Evolutionary conservation across 257 asterid genomes (phyloP), one percentile per base, ranked within the genome.

Genomic region (Craterostigma plantagineum): DNA sequence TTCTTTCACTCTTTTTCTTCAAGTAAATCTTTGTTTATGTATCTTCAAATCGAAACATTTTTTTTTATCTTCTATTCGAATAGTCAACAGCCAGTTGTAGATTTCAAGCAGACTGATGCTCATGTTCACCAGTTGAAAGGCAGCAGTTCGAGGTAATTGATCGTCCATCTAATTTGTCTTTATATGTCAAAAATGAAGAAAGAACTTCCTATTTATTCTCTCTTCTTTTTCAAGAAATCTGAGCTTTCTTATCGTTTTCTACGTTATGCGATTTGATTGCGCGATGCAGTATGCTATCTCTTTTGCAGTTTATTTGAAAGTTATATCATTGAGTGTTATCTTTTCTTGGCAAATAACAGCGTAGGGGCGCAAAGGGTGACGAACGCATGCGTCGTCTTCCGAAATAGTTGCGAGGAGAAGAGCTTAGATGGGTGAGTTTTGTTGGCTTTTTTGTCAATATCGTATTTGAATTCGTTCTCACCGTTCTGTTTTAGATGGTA

Each of bases 101-200:
- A 76, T 61, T 72, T 63, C 57, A 69, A 71, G 71, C 70, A 63
- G 70, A 67, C 68, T 58, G 87, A 76, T 66, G 71, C 73, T 9
- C 72, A 76, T 65, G 78, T 72, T 56, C 87, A 72, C 30, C 81
- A 76, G 67, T 69, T 76, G 66, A 76, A 76, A 63, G 87, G 87
- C 38, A 76, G 87, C 73, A 76, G 87, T 57, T 76, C 87, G 46
- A 76, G 87, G 87, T 75, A 51, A 44, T 41, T 30, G 33, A 7
- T 14, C 39, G 8, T 33, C 9, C 23, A 12, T 16, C 0, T 23
- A 23, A 23, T 23, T 23, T 23, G 30, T 23, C 30, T n/a, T n/a
- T n/a, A n/a, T n/a, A n/a, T n/a, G n/a, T n/a, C n/a, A n/a, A n/a
- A n/a, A n/a, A n/a, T n/a, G n/a, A n/a, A n/a, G n/a, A n/a, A n/a